Percentiles rank a stretch among this genome's conserved stretches.
Conservation (phyloP, 1,139 yeast species). For the Geotrichum histeridarum region DNA sequence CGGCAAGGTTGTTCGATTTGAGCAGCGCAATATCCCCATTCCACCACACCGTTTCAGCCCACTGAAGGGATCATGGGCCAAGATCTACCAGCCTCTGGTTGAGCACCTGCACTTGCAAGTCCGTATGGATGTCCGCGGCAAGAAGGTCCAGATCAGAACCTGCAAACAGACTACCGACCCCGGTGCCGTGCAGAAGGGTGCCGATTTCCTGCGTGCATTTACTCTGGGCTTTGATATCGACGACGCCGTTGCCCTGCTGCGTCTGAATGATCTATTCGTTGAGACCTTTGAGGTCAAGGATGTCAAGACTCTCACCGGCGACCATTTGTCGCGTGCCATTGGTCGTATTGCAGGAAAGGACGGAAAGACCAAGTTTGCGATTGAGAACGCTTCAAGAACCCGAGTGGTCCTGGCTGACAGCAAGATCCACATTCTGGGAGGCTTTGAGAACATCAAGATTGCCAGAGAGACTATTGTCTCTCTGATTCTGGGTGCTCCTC, state of each 20-base stretch:
- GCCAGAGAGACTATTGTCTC: conserved; percentile 96
- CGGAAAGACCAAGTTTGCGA: conserved; percentile 96
- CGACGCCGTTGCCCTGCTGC: conserved; percentile 88
- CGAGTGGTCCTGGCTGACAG: conserved; percentile 96
- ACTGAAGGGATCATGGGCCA: conserved; percentile 81
- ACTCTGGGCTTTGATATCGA: conserved; percentile 94
- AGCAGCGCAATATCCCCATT: conserved; percentile 81
- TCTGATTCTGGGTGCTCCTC: conserved; percentile 94
- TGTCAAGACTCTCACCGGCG: conserved; percentile 91
- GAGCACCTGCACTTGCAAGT: conserved; percentile 93
- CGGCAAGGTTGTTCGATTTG: conserved; percentile 70
- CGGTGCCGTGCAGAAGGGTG: conserved; percentile 95
- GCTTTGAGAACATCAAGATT: conserved; percentile 93
- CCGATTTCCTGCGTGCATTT: conserved; percentile 91
- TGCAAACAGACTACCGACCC: conserved; percentile 78
- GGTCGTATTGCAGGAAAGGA: conserved; percentile 99
- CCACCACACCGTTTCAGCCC: conserved; percentile 98
- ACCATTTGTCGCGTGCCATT: conserved; percentile 94
- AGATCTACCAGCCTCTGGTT: conserved; percentile 90
- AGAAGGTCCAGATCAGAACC: conserved; percentile 82
- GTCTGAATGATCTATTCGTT: conserved; percentile 91
- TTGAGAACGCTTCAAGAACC: conserved; percentile 96
- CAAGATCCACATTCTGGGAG: conserved; percentile 93
- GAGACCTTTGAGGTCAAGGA: conserved; percentile 96
- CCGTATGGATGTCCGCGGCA: conserved; percentile 78